phyloP scores from a whole-genome alignment of 257 asterid species.

The Solanum commersonii region DNA sequence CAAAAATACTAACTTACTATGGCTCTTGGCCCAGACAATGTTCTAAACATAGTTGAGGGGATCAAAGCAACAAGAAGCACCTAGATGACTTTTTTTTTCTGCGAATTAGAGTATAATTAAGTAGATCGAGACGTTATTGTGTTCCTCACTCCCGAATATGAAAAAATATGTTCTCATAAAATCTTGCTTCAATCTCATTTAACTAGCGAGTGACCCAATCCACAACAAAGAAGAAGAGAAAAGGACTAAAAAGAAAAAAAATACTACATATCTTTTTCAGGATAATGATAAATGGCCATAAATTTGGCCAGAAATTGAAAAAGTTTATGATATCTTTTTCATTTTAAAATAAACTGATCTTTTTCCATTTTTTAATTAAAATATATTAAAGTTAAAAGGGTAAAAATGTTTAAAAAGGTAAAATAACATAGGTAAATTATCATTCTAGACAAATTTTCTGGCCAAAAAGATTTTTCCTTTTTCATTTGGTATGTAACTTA shows the following conservation, averaged over 20 bases:
- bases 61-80: not conserved
- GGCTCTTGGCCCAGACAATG: not conserved
- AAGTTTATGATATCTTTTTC: too few relatives aligned
- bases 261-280: not conserved
- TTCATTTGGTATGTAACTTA: constrained; percentile 1
- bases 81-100: not conserved
- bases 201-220: not conserved
- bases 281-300: too few relatives aligned
- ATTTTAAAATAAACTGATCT: too few relatives aligned
- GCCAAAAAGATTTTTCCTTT: too few relatives aligned
- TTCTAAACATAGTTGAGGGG: not conserved
- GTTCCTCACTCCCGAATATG: not conserved
- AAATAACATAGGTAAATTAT: too few relatives aligned
- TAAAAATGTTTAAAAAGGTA: too few relatives aligned
- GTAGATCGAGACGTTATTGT: not conserved
- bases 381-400: too few relatives aligned
- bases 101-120: not conserved
- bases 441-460: too few relatives aligned
- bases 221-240: not conserved
- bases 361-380: too few relatives aligned
- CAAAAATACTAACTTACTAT: not conserved
- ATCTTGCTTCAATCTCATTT: not conserved
- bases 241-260: not conserved
- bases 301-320: too few relatives aligned
- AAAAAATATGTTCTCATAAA: not conserved